Evolutionary conservation across 257 asterid species (phyloP), one percentile per base, ranked within the genome.

Genomic region (Verbascum thapsus): DNA sequence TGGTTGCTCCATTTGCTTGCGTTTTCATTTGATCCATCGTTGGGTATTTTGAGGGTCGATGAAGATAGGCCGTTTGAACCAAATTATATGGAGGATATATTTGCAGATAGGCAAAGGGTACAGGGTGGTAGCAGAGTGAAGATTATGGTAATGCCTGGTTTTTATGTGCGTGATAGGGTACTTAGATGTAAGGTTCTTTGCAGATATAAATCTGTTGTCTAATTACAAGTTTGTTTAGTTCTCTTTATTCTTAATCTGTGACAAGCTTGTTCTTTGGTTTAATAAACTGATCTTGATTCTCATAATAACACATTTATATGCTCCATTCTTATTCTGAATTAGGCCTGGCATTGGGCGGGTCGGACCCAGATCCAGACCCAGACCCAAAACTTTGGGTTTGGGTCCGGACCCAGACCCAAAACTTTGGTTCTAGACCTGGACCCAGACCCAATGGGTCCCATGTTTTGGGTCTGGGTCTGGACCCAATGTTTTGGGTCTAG

Each of bases 1-100:
- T 87, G 95, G 95, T 57, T 87, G 79, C 75, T 87, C 10, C 95
- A 87, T 80, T 71, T 87, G 81, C 84, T 87, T 0, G 90, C 90
- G 0, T 84, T 82, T 56, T 87, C 95, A 7, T 84, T 87, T 55
- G 62, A 67, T 61, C 95, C 85, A 4, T 61, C 79, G 2, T 53
- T 84, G 43, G 61, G 72, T 19, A 73, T 87, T 13, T 62, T 87
- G 6, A 74, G 95, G 35, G 84, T 87, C 3, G 90, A 84, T 15
- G 88, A 87, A 66, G 73, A 84, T 30, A 64, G 76, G 59, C 47
- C 62, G 10, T 84, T 82, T 15, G 92, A 87, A 38, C 51, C 72
- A 2, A 79, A 69, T 65, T 87, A 78, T 66, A 82, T 84, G 92
- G 95, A 87, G 64, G 90, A 87, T 43, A 43, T 84, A 9, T 72